Percentiles rank a stretch among this genome's conserved stretches.
phyloP scores from a whole-genome alignment of 768 basidiomycete species.

The Suillus tomentosus region DNA sequence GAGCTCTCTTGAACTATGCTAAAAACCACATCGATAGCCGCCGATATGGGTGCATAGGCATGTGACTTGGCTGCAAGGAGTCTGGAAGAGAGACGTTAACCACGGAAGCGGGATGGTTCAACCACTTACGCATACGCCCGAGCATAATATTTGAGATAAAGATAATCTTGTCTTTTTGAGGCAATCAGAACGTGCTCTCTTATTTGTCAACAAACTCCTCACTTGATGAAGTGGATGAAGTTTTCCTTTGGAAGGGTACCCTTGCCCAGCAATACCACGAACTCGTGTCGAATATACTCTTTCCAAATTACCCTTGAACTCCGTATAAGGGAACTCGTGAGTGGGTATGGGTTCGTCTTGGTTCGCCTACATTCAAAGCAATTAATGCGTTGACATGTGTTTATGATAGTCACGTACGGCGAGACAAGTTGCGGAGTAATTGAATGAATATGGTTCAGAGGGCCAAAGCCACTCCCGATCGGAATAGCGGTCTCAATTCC shows the following conservation, averaged over 20 bases:
- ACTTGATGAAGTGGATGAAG: conserved; percentile 89
- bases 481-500: conserved; percentile 70
- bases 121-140: conserved; percentile 68
- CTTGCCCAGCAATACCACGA: conserved; percentile 72
- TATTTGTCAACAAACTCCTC: conserved; percentile 18
- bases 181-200: background rate
- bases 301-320: conserved; percentile 61
- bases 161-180: conserved; percentile 70
- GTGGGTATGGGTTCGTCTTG: conserved; percentile 61
- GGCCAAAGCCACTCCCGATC: conserved; percentile 78
- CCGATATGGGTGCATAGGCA: conserved; percentile 59
- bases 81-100: conserved; percentile 33
- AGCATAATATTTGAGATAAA: conserved; percentile 81
- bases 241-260: conserved; percentile 66
- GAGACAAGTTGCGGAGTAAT: conserved; percentile 51
- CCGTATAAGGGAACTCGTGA: conserved; percentile 65
- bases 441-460: conserved; percentile 83
- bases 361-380: conserved; percentile 49
- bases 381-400: background rate
- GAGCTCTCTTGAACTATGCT: conserved; percentile 67
- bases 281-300: conserved; percentile 80
- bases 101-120: background rate
- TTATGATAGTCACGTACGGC: conserved; percentile 44
- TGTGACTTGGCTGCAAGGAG: conserved; percentile 79
- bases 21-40: conserved; percentile 63